Conservation (phyloP, 2,329 filamentous ascomycete species). For the Grosmannia penicillata region DNA sequence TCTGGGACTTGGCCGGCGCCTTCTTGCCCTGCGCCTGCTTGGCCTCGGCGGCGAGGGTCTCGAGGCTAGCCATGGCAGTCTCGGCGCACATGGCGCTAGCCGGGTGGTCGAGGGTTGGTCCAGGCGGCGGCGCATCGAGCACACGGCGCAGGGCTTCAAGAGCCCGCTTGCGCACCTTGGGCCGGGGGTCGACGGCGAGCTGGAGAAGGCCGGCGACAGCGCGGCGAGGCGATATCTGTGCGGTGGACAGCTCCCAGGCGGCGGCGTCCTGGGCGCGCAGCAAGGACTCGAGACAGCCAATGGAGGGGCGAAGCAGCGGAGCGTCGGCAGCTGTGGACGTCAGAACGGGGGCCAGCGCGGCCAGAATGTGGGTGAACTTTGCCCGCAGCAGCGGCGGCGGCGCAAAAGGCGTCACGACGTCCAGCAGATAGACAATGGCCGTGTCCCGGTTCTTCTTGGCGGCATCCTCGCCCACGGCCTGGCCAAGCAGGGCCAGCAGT, state of each 20-base stretch:
- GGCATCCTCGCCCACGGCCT: slow-evolving; percentile 54
- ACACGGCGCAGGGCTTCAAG: slow-evolving; percentile 79
- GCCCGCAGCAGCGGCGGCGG: slow-evolving; percentile 77
- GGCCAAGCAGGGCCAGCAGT: slow-evolving; percentile 73
- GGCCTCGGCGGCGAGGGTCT: slow-evolving; percentile 54
- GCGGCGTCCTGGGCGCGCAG: slow-evolving; percentile 75
- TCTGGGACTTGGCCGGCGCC: slow-evolving; percentile 38
- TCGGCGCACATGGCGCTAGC: slow-evolving; percentile 94
- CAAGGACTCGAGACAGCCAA: slow-evolving; percentile 87
- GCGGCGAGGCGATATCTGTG: slow-evolving; percentile 70
- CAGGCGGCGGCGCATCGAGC: slow-evolving; percentile 73
- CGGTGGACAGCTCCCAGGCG: slow-evolving; percentile 76
- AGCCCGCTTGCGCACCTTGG: slow-evolving; percentile 87
- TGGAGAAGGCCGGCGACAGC: slow-evolving; percentile 77
- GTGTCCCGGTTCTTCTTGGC: slow-evolving; percentile 71
- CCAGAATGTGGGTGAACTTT: slow-evolving; percentile 90
- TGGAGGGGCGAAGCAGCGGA: slow-evolving; percentile 70
- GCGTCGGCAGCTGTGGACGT: slow-evolving; percentile 72
- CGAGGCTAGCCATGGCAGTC: slow-evolving; percentile 67
- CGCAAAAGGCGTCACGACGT: slow-evolving; percentile 73
- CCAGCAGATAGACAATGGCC: slow-evolving; percentile 88
- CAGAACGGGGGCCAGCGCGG: slow-evolving; percentile 70
- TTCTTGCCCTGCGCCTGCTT: slow-evolving; percentile 49
- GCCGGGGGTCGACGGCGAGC: slow-evolving; percentile 71
- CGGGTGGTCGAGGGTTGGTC: slow-evolving; percentile 83